Percentiles rank a stretch among this genome's conserved stretches.
These are phyloP conservation scores for Sporothrix protearum DNA, from an alignment of 2,329 filamentous ascomycete species.

Conservation along the genomic window DNA sequence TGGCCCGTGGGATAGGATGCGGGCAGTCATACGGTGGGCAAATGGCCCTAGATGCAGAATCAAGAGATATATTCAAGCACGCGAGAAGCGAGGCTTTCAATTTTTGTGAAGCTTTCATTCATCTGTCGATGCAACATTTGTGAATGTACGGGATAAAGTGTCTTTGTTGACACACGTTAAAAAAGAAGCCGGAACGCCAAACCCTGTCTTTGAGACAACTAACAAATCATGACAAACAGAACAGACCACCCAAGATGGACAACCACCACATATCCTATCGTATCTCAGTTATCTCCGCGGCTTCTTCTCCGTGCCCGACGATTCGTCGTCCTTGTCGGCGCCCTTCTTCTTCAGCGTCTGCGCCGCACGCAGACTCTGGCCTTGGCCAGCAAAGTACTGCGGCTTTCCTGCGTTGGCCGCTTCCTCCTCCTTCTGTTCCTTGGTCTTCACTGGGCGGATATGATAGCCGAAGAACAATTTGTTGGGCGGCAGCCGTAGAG, in stretches of 20 bases:
- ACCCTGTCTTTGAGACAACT: background rate
- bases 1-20: background rate
- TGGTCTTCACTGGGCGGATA: constrained; percentile 80
- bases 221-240: background rate
- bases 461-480: constrained; percentile 98
- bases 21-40: background rate
- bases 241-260: background rate
- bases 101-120: background rate
- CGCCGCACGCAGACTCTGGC: constrained; percentile 69
- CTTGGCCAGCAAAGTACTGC: constrained; percentile 78
- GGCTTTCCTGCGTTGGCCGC: constrained; percentile 58
- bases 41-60: background rate
- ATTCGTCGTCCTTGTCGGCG: constrained; percentile 48
- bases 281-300: constrained; percentile 34
- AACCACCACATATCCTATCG: background rate
- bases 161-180: background rate
- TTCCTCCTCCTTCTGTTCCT: constrained; percentile 65
- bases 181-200: background rate
- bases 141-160: background rate
- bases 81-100: background rate
- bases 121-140: background rate
- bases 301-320: constrained; percentile 48
- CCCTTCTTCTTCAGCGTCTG: constrained; percentile 61
- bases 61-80: background rate
- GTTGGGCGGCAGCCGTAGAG: constrained; percentile 76